phyloP scores from a whole-genome alignment of 805 yeast species.

The Yamadazyma sp. region DNA sequence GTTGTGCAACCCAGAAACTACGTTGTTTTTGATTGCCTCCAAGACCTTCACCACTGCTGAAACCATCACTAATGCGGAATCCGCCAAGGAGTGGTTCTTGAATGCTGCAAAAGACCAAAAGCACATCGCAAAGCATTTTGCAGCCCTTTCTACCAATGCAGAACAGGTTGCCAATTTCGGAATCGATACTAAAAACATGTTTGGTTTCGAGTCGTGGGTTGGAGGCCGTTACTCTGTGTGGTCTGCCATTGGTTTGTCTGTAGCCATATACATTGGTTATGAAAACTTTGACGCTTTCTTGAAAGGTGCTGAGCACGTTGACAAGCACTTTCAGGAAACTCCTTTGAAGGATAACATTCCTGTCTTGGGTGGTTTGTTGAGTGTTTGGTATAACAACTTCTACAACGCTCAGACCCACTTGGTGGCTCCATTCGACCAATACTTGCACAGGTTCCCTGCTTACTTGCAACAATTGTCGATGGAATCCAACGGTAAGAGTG shows the following conservation, averaged over 20 bases:
- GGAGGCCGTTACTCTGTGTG: constrained; percentile 99
- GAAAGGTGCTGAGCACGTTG: constrained; percentile 97
- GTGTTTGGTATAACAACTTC: constrained; percentile 99
- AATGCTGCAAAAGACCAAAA: constrained; percentile 60
- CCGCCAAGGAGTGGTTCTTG: constrained; percentile 95
- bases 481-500: constrained; percentile 99
- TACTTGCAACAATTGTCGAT: constrained; percentile 97
- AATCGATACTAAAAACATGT: constrained; percentile 96
- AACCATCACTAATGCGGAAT: constrained; percentile 92
- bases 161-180: constrained; percentile 91
- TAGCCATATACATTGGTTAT: constrained; percentile 91
- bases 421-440: constrained; percentile 98
- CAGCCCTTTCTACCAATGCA: constrained; percentile 92
- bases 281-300: constrained; percentile 91
- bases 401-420: constrained; percentile 97
- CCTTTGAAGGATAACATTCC: constrained; percentile 93
- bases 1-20: constrained; percentile 80
- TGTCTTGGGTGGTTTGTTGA: constrained; percentile 84
- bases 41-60: constrained; percentile 99
- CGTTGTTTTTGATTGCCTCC: constrained; percentile 88
- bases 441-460: constrained; percentile 98
- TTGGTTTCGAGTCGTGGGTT: constrained; percentile 98
- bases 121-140: constrained; percentile 95
- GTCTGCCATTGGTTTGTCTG: constrained; percentile 97
- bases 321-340: constrained; percentile 80